Conservation (phyloP, 768 basidiomycete species). For the Dendrothele bispora region DNA sequence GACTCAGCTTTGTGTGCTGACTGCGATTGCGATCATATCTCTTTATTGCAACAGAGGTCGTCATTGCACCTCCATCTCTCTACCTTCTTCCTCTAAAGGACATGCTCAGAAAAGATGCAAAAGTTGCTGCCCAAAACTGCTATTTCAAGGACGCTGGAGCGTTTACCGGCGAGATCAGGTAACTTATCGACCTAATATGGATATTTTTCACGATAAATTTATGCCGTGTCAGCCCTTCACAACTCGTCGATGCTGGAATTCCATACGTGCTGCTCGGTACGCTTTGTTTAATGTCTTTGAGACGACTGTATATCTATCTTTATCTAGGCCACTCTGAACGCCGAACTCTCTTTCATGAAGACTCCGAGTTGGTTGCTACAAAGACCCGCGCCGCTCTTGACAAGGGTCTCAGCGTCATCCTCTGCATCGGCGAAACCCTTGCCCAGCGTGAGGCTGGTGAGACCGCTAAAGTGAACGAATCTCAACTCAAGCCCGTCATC, state of each 20-base stretch:
- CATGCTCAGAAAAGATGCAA: slow-evolving; percentile 61
- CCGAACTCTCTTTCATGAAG: slow-evolving; percentile 88
- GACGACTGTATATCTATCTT: slow-evolving; percentile 4
- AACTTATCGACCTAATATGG: slow-evolving; percentile 13
- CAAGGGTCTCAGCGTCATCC: slow-evolving; percentile 79
- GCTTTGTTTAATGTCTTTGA: slow-evolving; percentile 13
- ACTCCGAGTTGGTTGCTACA: slow-evolving; percentile 75
- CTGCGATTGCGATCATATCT: background rate
- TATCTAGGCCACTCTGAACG: slow-evolving; percentile 90
- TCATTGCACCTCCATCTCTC: slow-evolving; percentile 87
- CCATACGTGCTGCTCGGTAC: slow-evolving; percentile 90
- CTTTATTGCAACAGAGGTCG: slow-evolving; percentile 64
- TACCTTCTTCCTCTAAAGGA: slow-evolving; percentile 79
- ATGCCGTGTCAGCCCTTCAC: slow-evolving; percentile 67
- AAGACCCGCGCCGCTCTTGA: slow-evolving; percentile 87
- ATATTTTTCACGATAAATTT: background rate
- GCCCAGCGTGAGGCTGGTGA: slow-evolving; percentile 77
- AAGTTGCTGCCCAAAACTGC: slow-evolving; percentile 90
- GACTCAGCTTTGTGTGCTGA: slow-evolving; percentile 5
- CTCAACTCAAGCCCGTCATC: slow-evolving; percentile 78
- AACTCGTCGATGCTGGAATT: slow-evolving; percentile 84
- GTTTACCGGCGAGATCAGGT: slow-evolving; percentile 97
- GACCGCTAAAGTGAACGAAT: slow-evolving; percentile 79
- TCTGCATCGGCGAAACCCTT: slow-evolving; percentile 95
- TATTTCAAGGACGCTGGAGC: slow-evolving; percentile 85